These are phyloP conservation scores for Pelargonium nanum DNA, from an alignment of 345 rosid genomes.

Conservation along the genomic window DNA sequence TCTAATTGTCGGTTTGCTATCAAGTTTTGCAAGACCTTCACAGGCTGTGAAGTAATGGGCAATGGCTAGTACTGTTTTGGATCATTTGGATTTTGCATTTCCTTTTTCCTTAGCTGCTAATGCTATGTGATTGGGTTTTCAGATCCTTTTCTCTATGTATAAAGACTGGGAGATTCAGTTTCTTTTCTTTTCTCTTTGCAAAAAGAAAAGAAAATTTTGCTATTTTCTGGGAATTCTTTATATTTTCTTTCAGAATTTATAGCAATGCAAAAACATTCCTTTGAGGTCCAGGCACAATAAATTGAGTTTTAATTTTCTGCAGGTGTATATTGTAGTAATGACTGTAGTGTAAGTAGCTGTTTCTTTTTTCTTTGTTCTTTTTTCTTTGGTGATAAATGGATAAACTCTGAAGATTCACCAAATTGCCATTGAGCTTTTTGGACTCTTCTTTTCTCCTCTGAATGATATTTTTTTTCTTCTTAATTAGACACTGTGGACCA, in stretches of 20 bases:
- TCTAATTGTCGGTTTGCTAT: conserved; percentile 36
- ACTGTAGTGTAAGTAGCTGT: too few relatives aligned
- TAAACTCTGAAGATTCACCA: too few relatives aligned
- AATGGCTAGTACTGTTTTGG: conserved; percentile 15
- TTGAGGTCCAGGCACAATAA: not conserved
- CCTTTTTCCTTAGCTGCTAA: not conserved
- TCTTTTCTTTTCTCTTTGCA: not conserved
- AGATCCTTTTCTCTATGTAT: not conserved
- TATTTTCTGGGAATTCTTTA: too few relatives aligned
- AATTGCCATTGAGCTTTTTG: not conserved
- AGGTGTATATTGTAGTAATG: too few relatives aligned
- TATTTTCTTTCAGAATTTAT: not conserved
- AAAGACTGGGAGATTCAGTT: not conserved
- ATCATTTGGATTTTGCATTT: conserved; percentile 10
- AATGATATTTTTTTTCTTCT: too few relatives aligned
- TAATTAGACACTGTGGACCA: not conserved
- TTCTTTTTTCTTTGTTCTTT: too few relatives aligned
- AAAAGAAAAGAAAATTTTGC: too few relatives aligned
- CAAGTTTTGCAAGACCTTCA: conserved; percentile 16
- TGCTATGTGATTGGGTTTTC: not conserved
- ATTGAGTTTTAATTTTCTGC: not conserved
- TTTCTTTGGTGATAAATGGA: too few relatives aligned
- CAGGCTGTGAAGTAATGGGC: conserved; percentile 55
- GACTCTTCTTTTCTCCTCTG: not conserved
- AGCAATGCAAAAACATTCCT: not conserved